phyloP scores from a whole-genome alignment of 768 basidiomycete species.

The Mycena olivaceomarginata region DNA sequence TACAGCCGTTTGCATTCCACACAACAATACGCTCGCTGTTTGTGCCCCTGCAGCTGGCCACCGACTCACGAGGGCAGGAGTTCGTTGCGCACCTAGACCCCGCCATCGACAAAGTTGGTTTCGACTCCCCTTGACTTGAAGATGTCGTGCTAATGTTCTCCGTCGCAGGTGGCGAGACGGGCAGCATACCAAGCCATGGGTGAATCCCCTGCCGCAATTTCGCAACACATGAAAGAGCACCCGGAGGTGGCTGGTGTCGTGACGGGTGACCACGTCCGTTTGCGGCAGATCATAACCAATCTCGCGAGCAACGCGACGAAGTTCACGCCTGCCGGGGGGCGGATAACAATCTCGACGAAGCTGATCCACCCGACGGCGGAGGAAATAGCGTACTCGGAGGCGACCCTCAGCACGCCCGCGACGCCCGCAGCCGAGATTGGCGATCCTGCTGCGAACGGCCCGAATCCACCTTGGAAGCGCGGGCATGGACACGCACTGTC shows the following conservation, averaged over 20 bases:
- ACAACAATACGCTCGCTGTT: constrained; percentile 86
- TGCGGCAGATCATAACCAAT: constrained; percentile 90
- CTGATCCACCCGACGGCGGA: constrained; percentile 60
- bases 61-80: constrained; percentile 79
- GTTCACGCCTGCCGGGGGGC: constrained; percentile 84
- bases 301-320: constrained; percentile 91
- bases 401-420: constrained; percentile 20
- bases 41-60: constrained; percentile 80
- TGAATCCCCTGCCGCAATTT: constrained; percentile 63
- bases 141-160: constrained; percentile 9
- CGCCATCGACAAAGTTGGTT: constrained; percentile 75
- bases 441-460: background rate
- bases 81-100: constrained; percentile 83
- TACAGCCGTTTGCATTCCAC: constrained; percentile 84
- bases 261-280: constrained; percentile 88
- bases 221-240: constrained; percentile 62
- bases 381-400: constrained; percentile 30
- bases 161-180: constrained; percentile 71
- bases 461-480: constrained; percentile 9
- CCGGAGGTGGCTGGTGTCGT: constrained; percentile 80
- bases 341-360: constrained; percentile 80
- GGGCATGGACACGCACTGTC: constrained; percentile 60
- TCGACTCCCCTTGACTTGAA: background rate
- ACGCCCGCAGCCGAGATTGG: constrained; percentile 27
- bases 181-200: constrained; percentile 79